Conservation (phyloP, 495 filamentous ascomycete species). For the Tuber melanosporum region DNA sequence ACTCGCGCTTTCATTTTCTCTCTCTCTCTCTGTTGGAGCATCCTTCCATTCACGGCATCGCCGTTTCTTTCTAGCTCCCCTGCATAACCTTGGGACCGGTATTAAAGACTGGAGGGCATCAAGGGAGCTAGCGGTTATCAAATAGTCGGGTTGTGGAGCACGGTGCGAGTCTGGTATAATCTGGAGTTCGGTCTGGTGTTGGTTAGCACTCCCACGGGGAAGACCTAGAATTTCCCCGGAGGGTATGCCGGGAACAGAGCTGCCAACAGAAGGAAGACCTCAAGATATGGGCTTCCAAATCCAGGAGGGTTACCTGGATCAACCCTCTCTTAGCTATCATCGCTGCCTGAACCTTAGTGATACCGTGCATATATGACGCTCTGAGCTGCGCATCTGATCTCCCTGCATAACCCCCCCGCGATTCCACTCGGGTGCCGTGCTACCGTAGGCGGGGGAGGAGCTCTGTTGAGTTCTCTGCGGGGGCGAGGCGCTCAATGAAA, state of each 20-base stretch:
- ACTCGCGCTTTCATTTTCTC: background rate
- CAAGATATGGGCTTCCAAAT: background rate
- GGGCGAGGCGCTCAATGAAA: background rate
- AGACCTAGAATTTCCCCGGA: background rate
- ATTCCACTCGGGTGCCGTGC: background rate
- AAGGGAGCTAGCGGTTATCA: background rate
- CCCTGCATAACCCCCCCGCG: background rate
- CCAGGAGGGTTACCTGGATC: background rate
- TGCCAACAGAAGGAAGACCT: background rate
- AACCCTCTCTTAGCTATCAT: background rate
- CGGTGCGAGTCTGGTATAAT: background rate
- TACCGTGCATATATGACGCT: background rate
- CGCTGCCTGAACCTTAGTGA: background rate
- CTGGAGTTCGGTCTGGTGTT: background rate
- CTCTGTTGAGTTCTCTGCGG: background rate
- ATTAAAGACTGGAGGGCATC: background rate
- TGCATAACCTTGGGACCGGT: background rate
- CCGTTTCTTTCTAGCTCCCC: background rate
- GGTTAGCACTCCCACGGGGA: background rate
- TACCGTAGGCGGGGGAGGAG: background rate
- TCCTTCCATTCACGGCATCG: background rate
- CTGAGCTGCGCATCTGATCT: background rate
- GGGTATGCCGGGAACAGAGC: background rate
- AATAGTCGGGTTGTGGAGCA: background rate
- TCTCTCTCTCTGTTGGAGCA: background rate